These are phyloP conservation scores for Trichomonas tenax DNA, from an alignment of 208 protist genomes.

Conservation along the genomic window DNA sequence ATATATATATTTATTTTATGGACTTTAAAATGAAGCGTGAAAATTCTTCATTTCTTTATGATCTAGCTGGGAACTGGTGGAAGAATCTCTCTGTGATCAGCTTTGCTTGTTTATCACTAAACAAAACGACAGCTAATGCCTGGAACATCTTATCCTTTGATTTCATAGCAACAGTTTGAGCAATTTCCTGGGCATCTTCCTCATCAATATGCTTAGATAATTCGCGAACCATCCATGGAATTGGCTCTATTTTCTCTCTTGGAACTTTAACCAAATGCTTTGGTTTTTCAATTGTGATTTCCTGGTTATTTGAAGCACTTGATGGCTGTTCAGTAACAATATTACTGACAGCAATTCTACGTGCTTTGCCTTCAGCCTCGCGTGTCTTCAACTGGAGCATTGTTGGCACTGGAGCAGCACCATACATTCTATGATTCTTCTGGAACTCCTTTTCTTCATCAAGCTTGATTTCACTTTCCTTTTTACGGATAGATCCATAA, in stretches of 20 bases:
- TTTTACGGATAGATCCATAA: background rate
- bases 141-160: background rate
- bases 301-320: background rate
- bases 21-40: too few species aligned
- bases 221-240: background rate
- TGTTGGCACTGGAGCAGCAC: background rate
- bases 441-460: background rate
- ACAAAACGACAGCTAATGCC: background rate
- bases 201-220: background rate
- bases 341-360: background rate
- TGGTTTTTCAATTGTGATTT: background rate
- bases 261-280: background rate
- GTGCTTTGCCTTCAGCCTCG: background rate
- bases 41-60: background rate
- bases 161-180: background rate
- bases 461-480: background rate
- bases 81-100: background rate
- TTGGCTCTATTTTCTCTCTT: background rate
- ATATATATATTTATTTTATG: too few species aligned
- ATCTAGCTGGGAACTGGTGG: background rate
- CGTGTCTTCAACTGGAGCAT: background rate
- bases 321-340: background rate
- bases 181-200: background rate
- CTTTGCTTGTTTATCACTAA: background rate
- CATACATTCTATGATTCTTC: background rate